These are phyloP conservation scores for Amoebophrya sp. DNA, from an alignment of 169 alveolate genomes.

Conservation along the genomic window DNA sequence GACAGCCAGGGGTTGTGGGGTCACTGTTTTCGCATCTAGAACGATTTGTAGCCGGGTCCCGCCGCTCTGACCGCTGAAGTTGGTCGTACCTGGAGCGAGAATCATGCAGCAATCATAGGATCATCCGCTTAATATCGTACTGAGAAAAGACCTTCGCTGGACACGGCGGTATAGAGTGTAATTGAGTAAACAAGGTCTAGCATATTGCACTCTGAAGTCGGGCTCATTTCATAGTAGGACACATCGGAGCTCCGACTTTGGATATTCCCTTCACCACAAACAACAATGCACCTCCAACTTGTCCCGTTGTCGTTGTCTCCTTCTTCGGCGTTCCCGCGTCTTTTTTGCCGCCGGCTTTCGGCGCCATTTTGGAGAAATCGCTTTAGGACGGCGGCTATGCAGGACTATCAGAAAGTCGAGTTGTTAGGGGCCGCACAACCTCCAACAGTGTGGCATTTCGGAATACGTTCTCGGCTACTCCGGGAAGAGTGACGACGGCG, in stretches of 20 bases:
- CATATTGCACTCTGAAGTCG: neutral
- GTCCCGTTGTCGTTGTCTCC: neutral
- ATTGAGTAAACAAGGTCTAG: neutral
- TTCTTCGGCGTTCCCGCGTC: neutral
- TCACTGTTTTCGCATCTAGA: neutral
- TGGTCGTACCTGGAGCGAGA: neutral
- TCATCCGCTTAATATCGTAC: neutral
- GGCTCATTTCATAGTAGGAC: neutral
- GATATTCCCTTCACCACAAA: too few relatives aligned
- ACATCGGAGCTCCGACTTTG: neutral
- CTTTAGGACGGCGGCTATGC: neutral
- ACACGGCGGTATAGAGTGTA: neutral
- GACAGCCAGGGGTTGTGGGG: too few relatives aligned
- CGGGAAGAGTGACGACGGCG: neutral
- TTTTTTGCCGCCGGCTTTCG: too few relatives aligned
- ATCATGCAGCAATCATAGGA: neutral
- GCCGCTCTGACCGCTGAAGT: neutral
- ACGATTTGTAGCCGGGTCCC: slow-evolving; percentile 2
- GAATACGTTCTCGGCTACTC: neutral
- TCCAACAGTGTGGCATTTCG: neutral
- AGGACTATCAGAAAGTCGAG: neutral
- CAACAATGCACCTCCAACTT: too few relatives aligned
- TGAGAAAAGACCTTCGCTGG: neutral
- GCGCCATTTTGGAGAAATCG: neutral
- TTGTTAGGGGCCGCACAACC: too few relatives aligned